Conservation (phyloP, 169 alveolate genomes). For the Eimeria acervulina region DNA sequence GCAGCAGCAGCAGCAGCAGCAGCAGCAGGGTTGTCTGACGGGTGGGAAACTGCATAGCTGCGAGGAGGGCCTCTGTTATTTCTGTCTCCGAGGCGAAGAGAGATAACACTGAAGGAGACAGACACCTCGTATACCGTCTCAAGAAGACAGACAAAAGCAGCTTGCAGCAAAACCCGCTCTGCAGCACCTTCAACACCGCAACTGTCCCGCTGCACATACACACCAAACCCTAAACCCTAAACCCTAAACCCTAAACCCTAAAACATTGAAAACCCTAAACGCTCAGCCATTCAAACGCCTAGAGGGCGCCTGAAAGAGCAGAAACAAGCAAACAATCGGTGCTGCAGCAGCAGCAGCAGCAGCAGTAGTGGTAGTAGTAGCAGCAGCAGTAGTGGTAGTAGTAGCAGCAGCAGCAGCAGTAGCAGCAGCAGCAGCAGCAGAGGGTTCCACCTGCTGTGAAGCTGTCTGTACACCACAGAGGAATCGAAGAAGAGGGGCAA, state of each 20-base stretch:
- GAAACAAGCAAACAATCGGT: too few species aligned
- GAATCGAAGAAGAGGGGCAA: background rate
- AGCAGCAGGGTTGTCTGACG: background rate
- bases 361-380: too few species aligned
- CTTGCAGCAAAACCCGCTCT: background rate
- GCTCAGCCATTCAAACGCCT: too few species aligned
- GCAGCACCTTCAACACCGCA: background rate
- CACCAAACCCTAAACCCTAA: background rate
- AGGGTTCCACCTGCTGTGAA: slow-evolving; percentile 5
- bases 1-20: slow-evolving; percentile 10
- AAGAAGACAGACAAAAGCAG: background rate
- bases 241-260: background rate
- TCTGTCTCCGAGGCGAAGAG: background rate
- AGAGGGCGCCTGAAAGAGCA: too few species aligned
- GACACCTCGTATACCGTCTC: background rate
- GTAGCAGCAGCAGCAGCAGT: too few species aligned
- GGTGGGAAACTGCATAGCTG: background rate
- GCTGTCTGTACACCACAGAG: slow-evolving; percentile 28
- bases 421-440: too few species aligned
- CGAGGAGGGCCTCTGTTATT: background rate
- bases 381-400: too few species aligned
- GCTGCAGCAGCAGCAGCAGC: too few species aligned
- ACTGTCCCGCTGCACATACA: slow-evolving; percentile 18
- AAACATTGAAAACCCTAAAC: background rate
- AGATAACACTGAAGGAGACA: background rate